phyloP scores from a whole-genome alignment of 1,139 yeast genomes.

The Lodderomyces elongisporus region DNA sequence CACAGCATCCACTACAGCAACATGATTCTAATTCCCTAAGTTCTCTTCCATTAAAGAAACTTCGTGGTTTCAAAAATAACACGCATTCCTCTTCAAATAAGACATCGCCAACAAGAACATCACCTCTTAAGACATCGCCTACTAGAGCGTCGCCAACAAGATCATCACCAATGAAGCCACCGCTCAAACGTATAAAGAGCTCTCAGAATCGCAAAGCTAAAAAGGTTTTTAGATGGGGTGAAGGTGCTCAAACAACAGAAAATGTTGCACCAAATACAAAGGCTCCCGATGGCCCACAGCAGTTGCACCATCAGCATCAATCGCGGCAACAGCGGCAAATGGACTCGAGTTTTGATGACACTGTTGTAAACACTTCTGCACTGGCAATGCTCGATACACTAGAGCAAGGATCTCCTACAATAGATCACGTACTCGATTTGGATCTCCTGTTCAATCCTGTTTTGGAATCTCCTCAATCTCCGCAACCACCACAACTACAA shows the following conservation, averaged over 20 bases:
- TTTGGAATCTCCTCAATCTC: conserved; percentile 29
- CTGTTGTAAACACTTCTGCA: conserved; percentile 4
- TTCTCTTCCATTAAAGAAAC: conserved; percentile 9
- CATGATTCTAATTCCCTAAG: neutral
- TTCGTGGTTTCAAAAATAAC: neutral
- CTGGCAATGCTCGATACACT: neutral
- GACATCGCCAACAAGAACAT: conserved; percentile 4
- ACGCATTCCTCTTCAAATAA: no score
- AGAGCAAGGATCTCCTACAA: conserved; percentile 5
- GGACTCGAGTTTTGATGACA: conserved; percentile 13
- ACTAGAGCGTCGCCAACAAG: conserved; percentile 5
- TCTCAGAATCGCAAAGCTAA: conserved; percentile 20
- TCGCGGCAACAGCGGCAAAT: conserved; percentile 1
- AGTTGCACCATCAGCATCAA: no score
- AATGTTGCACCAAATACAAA: neutral
- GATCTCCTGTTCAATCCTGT: conserved; percentile 28
- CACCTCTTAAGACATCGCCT: conserved; percentile 1
- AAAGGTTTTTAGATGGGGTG: conserved; percentile 14
- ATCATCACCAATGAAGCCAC: conserved; percentile 5
- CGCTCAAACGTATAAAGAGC: conserved; percentile 22
- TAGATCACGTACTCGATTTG: conserved; percentile 16
- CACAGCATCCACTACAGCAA: neutral
- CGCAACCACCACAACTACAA: neutral
- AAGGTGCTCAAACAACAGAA: no score
- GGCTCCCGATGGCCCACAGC: no score